Percentiles rank a stretch among this genome's conserved stretches.
phyloP scores from a whole-genome alignment of 2,329 filamentous ascomycete genomes.

The Kalaharituber pfeilii region DNA sequence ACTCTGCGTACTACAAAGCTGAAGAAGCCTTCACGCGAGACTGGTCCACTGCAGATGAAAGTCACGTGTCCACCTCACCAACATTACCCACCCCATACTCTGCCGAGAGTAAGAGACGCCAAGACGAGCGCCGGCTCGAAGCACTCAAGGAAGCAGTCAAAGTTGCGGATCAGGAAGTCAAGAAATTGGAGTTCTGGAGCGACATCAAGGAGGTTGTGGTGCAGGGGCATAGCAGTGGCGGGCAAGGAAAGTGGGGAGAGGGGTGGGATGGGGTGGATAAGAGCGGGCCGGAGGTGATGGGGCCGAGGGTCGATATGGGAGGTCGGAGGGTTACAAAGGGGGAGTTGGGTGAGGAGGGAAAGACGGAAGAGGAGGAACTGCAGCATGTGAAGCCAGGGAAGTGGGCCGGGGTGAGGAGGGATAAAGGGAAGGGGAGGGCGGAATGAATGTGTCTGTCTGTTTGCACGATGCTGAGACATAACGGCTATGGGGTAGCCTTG shows the following conservation, averaged over 20 bases:
- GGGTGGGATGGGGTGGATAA: conserved; percentile 6
- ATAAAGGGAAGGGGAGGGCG: conserved; percentile 3
- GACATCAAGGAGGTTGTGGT: conserved; percentile 55
- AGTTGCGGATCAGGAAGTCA: conserved; percentile 64
- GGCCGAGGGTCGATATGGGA: too few species aligned
- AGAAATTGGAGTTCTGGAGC: conserved; percentile 71
- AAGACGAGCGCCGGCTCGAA: conserved; percentile 35
- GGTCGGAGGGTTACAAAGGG: too few species aligned
- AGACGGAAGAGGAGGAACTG: background rate
- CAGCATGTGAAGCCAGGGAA: conserved; percentile 1
- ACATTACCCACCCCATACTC: background rate
- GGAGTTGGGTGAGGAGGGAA: background rate
- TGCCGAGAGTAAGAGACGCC: conserved; percentile 30
- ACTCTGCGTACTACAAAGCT: conserved; percentile 24
- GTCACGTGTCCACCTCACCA: conserved; percentile 1
- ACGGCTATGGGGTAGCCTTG: background rate
- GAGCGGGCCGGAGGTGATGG: conserved; percentile 1
- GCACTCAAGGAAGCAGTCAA: conserved; percentile 57
- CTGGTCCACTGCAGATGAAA: conserved; percentile 8
- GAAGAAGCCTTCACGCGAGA: conserved; percentile 16
- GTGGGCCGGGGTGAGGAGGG: background rate
- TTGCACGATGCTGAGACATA: background rate
- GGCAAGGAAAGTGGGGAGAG: conserved; percentile 5
- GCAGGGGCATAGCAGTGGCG: conserved; percentile 28
- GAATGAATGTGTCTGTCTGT: background rate